Conservation (phyloP, 2,329 filamentous ascomycete species). For the Ascochyta rabiei region DNA sequence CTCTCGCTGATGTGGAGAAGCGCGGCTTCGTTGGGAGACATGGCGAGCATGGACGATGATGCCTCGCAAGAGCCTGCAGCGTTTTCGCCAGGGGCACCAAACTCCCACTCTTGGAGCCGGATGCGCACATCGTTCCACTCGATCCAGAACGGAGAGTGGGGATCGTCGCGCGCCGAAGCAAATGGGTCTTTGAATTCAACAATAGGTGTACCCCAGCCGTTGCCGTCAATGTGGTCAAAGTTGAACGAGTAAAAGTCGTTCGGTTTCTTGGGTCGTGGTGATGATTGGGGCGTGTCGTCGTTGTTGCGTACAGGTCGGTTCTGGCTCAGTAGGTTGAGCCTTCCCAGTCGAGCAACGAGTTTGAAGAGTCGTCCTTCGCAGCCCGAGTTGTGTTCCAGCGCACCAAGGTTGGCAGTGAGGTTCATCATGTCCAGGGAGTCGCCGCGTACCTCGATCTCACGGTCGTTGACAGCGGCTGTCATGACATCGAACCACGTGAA, state of each 20-base stretch:
- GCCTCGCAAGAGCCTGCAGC: constrained; percentile 34
- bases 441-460: constrained; percentile 78
- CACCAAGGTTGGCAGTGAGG: constrained; percentile 70
- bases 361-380: constrained; percentile 89
- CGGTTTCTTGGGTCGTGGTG: constrained; percentile 41
- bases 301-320: constrained; percentile 55
- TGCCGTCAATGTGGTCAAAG: constrained; percentile 68
- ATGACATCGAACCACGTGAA: constrained; percentile 96
- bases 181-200: constrained; percentile 51
- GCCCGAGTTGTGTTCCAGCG: constrained; percentile 83
- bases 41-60: constrained; percentile 29
- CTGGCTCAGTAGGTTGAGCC: constrained; percentile 84
- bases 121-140: constrained; percentile 84
- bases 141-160: constrained; percentile 71
- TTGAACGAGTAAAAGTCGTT: constrained; percentile 61
- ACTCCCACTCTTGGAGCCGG: constrained; percentile 81
- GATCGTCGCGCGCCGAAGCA: constrained; percentile 59
- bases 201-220: constrained; percentile 68
- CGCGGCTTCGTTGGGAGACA: constrained; percentile 67
- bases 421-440: constrained; percentile 68
- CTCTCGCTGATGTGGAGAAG: constrained; percentile 84
- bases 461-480: constrained; percentile 88
- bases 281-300: constrained; percentile 42
- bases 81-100: constrained; percentile 50
- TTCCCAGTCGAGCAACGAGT: constrained; percentile 80